Conservation (phyloP, 1,139 yeast genomes). For the Candida dubliniensis region DNA sequence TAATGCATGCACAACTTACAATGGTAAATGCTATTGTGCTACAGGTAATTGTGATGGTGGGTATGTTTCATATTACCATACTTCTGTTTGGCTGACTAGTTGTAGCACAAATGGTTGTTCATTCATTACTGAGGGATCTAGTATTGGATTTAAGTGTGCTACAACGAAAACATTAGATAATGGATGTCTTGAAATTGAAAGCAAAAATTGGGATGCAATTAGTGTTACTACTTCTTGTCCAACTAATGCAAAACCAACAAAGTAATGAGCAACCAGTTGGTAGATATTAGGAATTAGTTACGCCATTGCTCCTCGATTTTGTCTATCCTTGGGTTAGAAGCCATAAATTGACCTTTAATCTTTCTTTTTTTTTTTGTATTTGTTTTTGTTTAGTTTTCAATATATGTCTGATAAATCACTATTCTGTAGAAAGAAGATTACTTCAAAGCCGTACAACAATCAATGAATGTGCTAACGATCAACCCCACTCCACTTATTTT, state of each 20-base stretch:
- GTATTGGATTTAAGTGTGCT: constrained; percentile 1
- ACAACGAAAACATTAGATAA: neutral
- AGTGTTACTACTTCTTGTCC: constrained; percentile 1
- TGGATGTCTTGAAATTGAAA: constrained; percentile 1
- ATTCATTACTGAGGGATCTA: neutral
- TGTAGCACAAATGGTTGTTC: constrained; percentile 1
- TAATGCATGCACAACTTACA: neutral
- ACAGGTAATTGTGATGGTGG: neutral
- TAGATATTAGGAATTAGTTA: too few relatives aligned
- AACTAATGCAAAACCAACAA: neutral
- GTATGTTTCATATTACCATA: neutral
- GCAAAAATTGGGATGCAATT: constrained; percentile 1
- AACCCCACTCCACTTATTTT: too few relatives aligned
- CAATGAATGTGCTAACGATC: too few relatives aligned
- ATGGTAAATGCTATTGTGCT: neutral
- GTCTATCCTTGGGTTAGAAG: too few relatives aligned
- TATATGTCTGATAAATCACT: too few relatives aligned
- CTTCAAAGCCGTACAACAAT: too few relatives aligned
- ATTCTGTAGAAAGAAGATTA: too few relatives aligned
- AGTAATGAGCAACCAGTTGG: too few relatives aligned
- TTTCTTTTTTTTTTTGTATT: too few relatives aligned
- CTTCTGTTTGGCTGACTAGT: neutral
- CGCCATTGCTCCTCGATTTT: too few relatives aligned
- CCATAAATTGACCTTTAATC: too few relatives aligned
- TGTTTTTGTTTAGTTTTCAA: too few relatives aligned